Conservation (phyloP, 768 basidiomycete genomes). For the Russula earlei region DNA sequence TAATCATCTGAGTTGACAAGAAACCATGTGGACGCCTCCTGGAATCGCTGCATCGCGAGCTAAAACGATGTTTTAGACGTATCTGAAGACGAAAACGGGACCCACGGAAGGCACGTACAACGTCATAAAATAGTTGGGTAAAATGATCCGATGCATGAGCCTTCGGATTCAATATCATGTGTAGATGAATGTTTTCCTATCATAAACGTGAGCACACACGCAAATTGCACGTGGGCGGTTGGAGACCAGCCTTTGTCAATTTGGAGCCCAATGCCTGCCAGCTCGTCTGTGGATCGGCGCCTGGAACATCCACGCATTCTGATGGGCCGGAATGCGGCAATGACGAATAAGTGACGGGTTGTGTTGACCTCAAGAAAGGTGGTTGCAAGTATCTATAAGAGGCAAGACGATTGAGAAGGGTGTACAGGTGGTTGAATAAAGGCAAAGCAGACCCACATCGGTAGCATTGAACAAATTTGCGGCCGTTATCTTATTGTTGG, state of each 20-base stretch:
- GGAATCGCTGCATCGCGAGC: conserved; percentile 12
- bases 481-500: conserved; percentile 17
- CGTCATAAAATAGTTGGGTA: conserved; percentile 12
- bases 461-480: conserved; percentile 12
- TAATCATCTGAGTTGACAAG: conserved; percentile 8
- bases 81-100: not conserved
- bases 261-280: conserved; percentile 12
- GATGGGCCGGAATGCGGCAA: conserved; percentile 18
- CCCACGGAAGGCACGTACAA: conserved; percentile 6
- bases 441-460: conserved; percentile 13
- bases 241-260: conserved; percentile 13
- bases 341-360: conserved; percentile 19
- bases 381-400: conserved; percentile 9
- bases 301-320: conserved; percentile 8
- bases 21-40: conserved; percentile 13
- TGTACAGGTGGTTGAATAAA: not conserved
- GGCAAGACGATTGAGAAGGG: conserved; percentile 1
- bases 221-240: conserved; percentile 2
- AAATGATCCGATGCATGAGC: conserved; percentile 5
- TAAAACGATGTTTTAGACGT: not conserved
- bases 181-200: conserved; percentile 19
- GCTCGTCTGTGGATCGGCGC: conserved; percentile 7
- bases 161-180: conserved; percentile 20
- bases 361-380: conserved; percentile 10
- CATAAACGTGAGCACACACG: conserved; percentile 7